A percentile compares a stretch with the other conserved stretches of the same genome.
Conservation (phyloP, 2,329 filamentous ascomycete species). For the Xylaria sp. region DNA sequence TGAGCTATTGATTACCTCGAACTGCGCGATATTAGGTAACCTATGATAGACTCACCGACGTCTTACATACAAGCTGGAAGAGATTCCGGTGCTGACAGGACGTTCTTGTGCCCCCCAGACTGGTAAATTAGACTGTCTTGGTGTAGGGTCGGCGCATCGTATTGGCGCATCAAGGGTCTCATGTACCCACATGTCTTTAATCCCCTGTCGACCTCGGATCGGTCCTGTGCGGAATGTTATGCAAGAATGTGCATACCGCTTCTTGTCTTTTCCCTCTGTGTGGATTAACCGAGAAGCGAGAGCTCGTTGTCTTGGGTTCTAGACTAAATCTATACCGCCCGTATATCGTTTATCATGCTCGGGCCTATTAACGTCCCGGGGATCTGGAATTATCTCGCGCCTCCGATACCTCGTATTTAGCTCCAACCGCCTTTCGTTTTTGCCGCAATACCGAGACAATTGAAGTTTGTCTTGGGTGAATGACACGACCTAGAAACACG, state of each 20-base stretch:
- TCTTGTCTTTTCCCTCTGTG: neutral
- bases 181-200: neutral
- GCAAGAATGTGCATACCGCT: conserved; percentile 9
- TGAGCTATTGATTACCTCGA: neutral
- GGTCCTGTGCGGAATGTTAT: neutral
- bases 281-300: neutral
- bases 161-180: neutral
- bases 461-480: neutral
- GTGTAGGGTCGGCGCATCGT: neutral
- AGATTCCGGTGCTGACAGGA: neutral
- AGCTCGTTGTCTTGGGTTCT: neutral
- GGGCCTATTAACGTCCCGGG: neutral
- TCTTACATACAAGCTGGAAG: neutral
- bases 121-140: neutral
- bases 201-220: neutral
- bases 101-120: neutral
- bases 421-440: neutral
- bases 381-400: neutral
- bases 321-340: neutral
- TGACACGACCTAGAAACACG: conserved; percentile 11
- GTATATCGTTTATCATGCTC: neutral
- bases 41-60: neutral
- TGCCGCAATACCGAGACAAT: neutral
- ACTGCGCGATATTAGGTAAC: neutral
- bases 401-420: conserved; percentile 5